These are phyloP conservation scores for Pyrrhoderma lamaoense DNA, from an alignment of 1,284 basidiomycete genomes.

Conservation along the genomic window DNA sequence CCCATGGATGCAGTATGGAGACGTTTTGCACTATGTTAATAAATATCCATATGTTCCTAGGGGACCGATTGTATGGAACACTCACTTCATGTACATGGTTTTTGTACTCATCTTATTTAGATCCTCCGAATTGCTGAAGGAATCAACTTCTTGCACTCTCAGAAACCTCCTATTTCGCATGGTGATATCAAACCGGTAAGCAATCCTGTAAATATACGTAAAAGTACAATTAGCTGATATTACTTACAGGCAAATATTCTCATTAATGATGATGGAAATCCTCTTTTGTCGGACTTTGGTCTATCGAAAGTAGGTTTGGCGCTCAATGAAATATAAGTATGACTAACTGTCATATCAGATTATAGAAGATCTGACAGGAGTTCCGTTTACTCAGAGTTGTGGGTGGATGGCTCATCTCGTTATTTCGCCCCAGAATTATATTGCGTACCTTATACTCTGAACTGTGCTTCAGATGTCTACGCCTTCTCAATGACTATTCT, in stretches of 20 bases:
- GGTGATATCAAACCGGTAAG: slow-evolving; percentile 31
- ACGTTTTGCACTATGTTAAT: too few relatives aligned
- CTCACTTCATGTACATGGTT: slow-evolving; percentile 20
- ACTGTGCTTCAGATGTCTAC: slow-evolving; percentile 22
- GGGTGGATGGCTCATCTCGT: not conserved
- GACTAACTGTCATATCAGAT: not conserved
- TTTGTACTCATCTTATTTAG: slow-evolving; percentile 24
- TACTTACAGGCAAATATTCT: slow-evolving; percentile 4
- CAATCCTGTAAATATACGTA: not conserved
- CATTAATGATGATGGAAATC: not conserved
- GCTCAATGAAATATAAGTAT: not conserved
- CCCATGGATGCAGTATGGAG: too few relatives aligned
- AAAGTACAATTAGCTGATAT: not conserved
- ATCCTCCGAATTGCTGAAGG: slow-evolving; percentile 39
- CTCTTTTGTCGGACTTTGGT: slow-evolving; percentile 6
- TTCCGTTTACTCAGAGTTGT: not conserved
- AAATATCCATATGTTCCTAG: slow-evolving; percentile 49
- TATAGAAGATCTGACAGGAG: not conserved
- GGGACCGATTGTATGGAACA: slow-evolving; percentile 40
- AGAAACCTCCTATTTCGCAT: slow-evolving; percentile 42
- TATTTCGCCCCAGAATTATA: slow-evolving; percentile 3
- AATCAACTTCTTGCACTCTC: slow-evolving; percentile 40
- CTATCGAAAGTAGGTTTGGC: not conserved
- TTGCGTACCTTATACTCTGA: slow-evolving; percentile 27
- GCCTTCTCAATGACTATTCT: not conserved